phyloP scores from a whole-genome alignment of 2,329 filamentous ascomycete genomes.

The Plenodomus tracheiphilus region DNA sequence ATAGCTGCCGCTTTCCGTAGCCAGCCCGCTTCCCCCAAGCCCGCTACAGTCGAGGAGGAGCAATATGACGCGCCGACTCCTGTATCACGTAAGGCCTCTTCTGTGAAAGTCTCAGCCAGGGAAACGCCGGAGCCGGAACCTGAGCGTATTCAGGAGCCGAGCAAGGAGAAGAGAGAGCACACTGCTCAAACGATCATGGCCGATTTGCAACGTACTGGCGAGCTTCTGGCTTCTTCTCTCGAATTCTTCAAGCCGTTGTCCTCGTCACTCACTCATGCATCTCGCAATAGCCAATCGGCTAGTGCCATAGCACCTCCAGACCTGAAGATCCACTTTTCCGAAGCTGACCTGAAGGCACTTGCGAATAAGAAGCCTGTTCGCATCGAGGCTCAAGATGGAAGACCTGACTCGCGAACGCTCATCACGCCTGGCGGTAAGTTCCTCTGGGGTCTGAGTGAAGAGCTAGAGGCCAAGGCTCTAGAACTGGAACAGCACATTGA shows the following conservation, averaged over 20 bases:
- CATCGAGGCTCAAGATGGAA: constrained; percentile 48
- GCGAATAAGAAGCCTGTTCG: constrained; percentile 60
- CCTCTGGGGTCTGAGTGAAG: constrained; percentile 69
- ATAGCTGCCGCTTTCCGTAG: constrained; percentile 25
- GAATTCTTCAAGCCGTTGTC: constrained; percentile 50
- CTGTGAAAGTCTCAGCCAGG: constrained; percentile 22
- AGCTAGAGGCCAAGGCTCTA: constrained; percentile 72
- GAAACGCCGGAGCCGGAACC: constrained; percentile 32
- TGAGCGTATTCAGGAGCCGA: constrained; percentile 24
- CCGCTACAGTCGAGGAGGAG: constrained; percentile 32
- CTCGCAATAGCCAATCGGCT: constrained; percentile 22
- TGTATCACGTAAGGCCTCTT: constrained; percentile 20
- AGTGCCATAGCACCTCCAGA: constrained; percentile 37
- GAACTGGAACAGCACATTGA: constrained; percentile 62
- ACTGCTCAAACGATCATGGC: constrained; percentile 44
- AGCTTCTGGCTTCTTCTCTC: constrained; percentile 44
- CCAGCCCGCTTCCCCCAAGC: constrained; percentile 36
- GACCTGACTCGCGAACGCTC: constrained; percentile 61
- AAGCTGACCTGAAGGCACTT: constrained; percentile 51
- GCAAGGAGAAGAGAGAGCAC: constrained; percentile 36
- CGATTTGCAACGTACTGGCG: constrained; percentile 44
- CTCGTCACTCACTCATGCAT: constrained; percentile 37
- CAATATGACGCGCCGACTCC: constrained; percentile 18
- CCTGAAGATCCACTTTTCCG: constrained; percentile 42
- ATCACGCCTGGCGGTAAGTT: constrained; percentile 77